These are phyloP conservation scores for Oryza coarctata DNA, from an alignment of 176 grass and related monocot genomes.

Conservation along the genomic window DNA sequence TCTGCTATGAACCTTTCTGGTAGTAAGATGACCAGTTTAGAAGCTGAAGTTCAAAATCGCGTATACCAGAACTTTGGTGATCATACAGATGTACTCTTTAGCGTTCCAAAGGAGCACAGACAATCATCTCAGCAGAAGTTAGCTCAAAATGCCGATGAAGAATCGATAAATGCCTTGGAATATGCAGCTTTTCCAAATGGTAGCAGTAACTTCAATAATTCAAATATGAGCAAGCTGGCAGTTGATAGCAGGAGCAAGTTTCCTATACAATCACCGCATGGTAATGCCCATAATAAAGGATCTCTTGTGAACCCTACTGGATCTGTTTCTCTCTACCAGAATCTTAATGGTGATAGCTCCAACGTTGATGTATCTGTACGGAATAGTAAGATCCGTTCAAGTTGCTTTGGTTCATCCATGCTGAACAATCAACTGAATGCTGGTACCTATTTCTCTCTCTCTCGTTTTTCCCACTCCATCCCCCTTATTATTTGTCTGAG, in stretches of 20 bases:
- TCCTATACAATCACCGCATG: conserved; percentile 37
- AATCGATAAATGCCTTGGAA: conserved; percentile 36
- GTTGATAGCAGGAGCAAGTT: conserved; percentile 57
- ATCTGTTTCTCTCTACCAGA: conserved; percentile 50
- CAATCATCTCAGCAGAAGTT: conserved; percentile 50
- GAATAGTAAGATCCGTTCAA: conserved; percentile 42
- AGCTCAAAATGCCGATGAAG: conserved; percentile 36
- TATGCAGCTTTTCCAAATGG: conserved; percentile 55
- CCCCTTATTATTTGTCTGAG: not conserved
- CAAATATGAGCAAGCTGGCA: conserved; percentile 40
- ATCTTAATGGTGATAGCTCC: conserved; percentile 53
- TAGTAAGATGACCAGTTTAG: conserved; percentile 43
- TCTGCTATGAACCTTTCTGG: conserved; percentile 59
- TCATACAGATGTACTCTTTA: conserved; percentile 49
- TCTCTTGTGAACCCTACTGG: conserved; percentile 44
- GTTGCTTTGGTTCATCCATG: conserved; percentile 42
- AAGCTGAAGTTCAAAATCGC: conserved; percentile 48
- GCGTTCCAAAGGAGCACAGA: conserved; percentile 43
- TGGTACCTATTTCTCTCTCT: conserved; percentile 53
- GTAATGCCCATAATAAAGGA: conserved; percentile 56
- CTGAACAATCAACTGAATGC: conserved; percentile 62
- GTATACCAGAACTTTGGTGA: conserved; percentile 55
- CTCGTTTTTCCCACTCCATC: not conserved
- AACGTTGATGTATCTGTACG: conserved; percentile 47
- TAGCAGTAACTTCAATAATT: conserved; percentile 41